Evolutionary conservation across 768 basidiomycete genomes (phyloP).

Genomic region (Hericium coralloides): DNA sequence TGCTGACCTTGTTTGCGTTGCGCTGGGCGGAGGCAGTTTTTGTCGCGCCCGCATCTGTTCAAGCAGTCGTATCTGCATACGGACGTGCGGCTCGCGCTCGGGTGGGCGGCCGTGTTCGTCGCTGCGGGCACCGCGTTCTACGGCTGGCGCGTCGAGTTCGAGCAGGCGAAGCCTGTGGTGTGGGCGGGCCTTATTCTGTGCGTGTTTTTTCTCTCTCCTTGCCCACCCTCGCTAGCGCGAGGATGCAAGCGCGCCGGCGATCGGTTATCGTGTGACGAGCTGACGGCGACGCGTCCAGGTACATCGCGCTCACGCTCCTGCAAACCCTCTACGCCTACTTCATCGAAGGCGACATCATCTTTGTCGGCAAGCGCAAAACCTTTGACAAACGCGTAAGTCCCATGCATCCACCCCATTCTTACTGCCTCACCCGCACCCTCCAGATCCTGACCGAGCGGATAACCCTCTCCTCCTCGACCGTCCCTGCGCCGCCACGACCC

Average conservation of each 20-base stretch:
- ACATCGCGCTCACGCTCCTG: constrained; percentile 58
- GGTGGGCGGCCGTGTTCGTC: constrained; percentile 80
- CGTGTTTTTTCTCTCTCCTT: constrained; percentile 23
- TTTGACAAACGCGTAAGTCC: constrained; percentile 72
- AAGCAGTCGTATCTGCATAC: constrained; percentile 83
- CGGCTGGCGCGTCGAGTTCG: constrained; percentile 83
- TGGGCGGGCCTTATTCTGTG: constrained; percentile 73
- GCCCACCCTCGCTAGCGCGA: background rate
- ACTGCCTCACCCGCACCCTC: background rate
- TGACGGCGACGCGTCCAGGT: constrained; percentile 36
- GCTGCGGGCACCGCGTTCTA: constrained; percentile 78
- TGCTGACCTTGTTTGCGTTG: background rate
- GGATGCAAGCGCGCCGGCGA: background rate
- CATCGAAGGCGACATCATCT: constrained; percentile 76
- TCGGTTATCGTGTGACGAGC: background rate
- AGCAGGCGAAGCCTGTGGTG: constrained; percentile 74
- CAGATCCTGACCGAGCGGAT: constrained; percentile 90
- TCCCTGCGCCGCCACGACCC: constrained; percentile 40
- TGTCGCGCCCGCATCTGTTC: constrained; percentile 75
- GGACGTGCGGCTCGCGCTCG: constrained; percentile 78
- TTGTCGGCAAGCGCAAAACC: constrained; percentile 84
- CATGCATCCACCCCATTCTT: background rate
- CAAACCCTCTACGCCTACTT: constrained; percentile 83
- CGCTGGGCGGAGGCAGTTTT: constrained; percentile 42
- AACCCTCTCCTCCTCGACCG: constrained; percentile 62